Evolutionary conservation across 2,329 filamentous ascomycete species (phyloP), one percentile per base, ranked within the genome.

Genomic region (Phialemoniopsis sp.): DNA sequence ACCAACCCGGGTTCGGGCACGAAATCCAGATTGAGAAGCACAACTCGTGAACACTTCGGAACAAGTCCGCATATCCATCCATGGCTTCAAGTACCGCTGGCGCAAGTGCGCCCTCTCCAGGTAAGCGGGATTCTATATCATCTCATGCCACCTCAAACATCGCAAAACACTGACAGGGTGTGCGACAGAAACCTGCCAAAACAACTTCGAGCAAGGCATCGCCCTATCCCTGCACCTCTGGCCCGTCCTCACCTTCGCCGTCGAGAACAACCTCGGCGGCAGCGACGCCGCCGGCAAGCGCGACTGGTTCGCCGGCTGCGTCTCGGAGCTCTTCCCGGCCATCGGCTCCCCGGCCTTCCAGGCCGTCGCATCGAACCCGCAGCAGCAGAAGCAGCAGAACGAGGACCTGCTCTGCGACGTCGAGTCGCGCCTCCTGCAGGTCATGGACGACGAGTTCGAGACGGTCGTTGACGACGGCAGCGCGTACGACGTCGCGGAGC

Each of bases 361-460:
- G 21, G n/a, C n/a, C 18, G 41, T 45, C 41, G 43, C 18, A 30
- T 13, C 32, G 31, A 39, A 49, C 16, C 18, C 15, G 37, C 42
- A 35, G 29, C 30, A 29, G 44, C 45, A 18, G 46, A 38, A 19
- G 41, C 36, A 49, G 21, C 6, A 6, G 6, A 6, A 26, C 37
- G 66, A 71, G 15, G 75, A 80, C 49, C 72, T 87, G 10, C 86
- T 95, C 51, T 68, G 76, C 14, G 89, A 96, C 52, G 70, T 96
- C 32, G 91, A 97, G 68, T 76, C 84, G 31, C 81, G 94, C 37
- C 71, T 97, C 35, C 70, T 95, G 34, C 87, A 96, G 55, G 82
- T 95, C 45, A 93, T 97, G 85, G 77, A 86, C 46, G 93, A 97
- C 66, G 93, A 98, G 64, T 98, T 97, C 56, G 89, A 95, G 54